These are phyloP conservation scores for Xenosphaeropsis pyriputrescens DNA, from an alignment of 2,329 filamentous ascomycete species.

Conservation along the genomic window DNA sequence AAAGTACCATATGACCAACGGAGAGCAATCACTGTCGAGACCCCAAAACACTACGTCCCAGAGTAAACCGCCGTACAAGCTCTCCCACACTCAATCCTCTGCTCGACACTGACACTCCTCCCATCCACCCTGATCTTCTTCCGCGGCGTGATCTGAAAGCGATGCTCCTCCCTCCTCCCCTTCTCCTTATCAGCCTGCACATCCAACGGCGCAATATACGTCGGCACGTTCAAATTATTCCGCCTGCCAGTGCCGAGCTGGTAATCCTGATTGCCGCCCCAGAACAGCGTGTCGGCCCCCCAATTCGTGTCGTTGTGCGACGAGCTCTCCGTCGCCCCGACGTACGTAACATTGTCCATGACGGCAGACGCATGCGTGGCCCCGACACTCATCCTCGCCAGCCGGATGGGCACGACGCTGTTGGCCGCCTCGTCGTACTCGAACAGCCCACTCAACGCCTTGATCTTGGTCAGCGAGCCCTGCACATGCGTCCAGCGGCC, in stretches of 20 bases:
- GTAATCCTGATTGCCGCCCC: slow-evolving; percentile 89
- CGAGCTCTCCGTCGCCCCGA: slow-evolving; percentile 26
- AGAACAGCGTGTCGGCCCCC: slow-evolving; percentile 81
- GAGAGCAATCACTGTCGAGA: too few species aligned
- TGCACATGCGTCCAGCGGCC: slow-evolving; percentile 86
- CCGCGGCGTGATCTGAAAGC: slow-evolving; percentile 69
- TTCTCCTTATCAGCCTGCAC: slow-evolving; percentile 43
- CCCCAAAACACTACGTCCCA: slow-evolving; percentile 12
- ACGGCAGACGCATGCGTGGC: slow-evolving; percentile 69
- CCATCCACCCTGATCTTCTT: slow-evolving; percentile 56
- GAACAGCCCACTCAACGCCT: slow-evolving; percentile 65
- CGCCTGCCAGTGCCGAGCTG: slow-evolving; percentile 87
- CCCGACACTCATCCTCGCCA: slow-evolving; percentile 61
- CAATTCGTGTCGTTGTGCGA: slow-evolving; percentile 65
- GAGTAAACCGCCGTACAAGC: slow-evolving; percentile 77
- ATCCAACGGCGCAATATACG: slow-evolving; percentile 68
- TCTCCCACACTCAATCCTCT: slow-evolving; percentile 76
- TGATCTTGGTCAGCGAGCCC: slow-evolving; percentile 62
- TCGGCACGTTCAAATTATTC: slow-evolving; percentile 62
- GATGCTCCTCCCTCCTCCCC: slow-evolving; percentile 50
- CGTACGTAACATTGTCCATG: slow-evolving; percentile 65
- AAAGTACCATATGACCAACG: too few species aligned
- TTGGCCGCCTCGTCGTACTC: slow-evolving; percentile 72
- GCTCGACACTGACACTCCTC: slow-evolving; percentile 62
- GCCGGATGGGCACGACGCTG: slow-evolving; percentile 59